Base-by-base conservation (phyloP, 192 early-diverging fungal species). In the Geranomyces variabilis region DNA sequence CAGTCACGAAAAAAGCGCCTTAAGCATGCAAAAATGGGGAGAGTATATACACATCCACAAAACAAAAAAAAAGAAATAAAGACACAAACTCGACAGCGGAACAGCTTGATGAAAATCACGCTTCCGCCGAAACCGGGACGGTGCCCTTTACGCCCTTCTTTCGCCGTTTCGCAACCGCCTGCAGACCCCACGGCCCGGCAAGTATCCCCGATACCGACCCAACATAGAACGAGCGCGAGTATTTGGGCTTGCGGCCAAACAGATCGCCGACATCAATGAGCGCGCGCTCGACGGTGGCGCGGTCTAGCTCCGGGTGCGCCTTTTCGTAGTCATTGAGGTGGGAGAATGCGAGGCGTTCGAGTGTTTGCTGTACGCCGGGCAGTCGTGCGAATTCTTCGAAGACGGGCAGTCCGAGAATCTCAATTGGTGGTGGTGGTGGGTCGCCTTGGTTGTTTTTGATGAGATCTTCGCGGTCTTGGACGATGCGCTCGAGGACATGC, bases 381-480 rank as follows among this genome's bases (percentile, higher is more conserved):
- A 72, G 46, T 10, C 60, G 47, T 5, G 70, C 70, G 31, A 72
- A 72, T 48, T 72, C 70, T 48, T 47, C 49, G 31, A 72, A 72
- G 47, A 72, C 70, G 33, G 70, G 70, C n/a, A 72, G 31, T 13
- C 70, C 70, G 43, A 72, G 60, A 24, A 64, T 30, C 9, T 61
- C 44, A 46, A 72, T 72, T n/a, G 59, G 70, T n/a, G 69, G 69
- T 29, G 67, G 48, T 59, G 55, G 14, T n/a, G n/a, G n/a, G n/a
- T n/a, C n/a, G 8, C 13, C 15, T 6, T 21, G 67, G 28, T 61
- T 59, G 6, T 17, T 7, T 14, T 29, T 8, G 41, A 61, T 43
- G 5, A 62, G 24, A 6, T 22, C 44, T n/a, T 63, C 28, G 12
- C 30, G 70, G 21, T 72, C 70, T 14, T 24, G 26, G 15, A 72